Evolutionary conservation across 441 rosid genomes (phyloP).

Genomic region (Pelargonium myrrhifolium): DNA sequence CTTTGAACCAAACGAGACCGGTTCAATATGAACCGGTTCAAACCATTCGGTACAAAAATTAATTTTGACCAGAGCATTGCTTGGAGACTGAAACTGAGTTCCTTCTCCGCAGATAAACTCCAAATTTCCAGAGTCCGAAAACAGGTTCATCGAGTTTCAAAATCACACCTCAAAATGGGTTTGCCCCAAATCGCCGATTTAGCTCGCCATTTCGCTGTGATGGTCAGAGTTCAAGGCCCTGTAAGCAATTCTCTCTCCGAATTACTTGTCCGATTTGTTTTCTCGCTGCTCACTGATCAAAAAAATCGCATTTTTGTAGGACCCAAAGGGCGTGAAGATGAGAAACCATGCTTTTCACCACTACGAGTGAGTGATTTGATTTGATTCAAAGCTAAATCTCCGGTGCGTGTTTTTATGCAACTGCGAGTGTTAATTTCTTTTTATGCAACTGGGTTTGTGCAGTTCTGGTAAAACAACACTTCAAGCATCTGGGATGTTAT

Average conservation of each 20-base stretch:
- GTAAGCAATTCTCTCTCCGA: constrained; percentile 30
- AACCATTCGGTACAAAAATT: too few relatives aligned
- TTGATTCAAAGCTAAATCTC: neutral
- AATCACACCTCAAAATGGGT: constrained; percentile 36
- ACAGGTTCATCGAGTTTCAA: neutral
- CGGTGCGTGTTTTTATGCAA: neutral
- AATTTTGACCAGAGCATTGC: too few relatives aligned
- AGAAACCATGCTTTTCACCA: constrained; percentile 84
- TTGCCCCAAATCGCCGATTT: constrained; percentile 39
- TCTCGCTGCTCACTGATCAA: neutral
- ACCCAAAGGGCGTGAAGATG: constrained; percentile 89
- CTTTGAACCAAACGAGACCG: too few relatives aligned
- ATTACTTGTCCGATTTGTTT: neutral
- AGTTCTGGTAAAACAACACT: constrained; percentile 80
- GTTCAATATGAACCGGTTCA: too few relatives aligned
- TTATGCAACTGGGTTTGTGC: constrained; percentile 16
- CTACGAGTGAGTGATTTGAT: constrained; percentile 45
- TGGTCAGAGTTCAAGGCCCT: constrained; percentile 80
- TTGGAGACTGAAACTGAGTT: too few relatives aligned
- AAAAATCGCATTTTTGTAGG: constrained; percentile 30
- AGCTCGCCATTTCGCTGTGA: constrained; percentile 50
- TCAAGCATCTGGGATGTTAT: constrained; percentile 80
- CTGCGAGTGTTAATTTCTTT: neutral
- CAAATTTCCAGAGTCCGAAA: neutral
- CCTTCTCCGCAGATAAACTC: too few relatives aligned